Base-by-base conservation (phyloP, 306 rosid genomes). In the Rosa lucieae region DNA sequence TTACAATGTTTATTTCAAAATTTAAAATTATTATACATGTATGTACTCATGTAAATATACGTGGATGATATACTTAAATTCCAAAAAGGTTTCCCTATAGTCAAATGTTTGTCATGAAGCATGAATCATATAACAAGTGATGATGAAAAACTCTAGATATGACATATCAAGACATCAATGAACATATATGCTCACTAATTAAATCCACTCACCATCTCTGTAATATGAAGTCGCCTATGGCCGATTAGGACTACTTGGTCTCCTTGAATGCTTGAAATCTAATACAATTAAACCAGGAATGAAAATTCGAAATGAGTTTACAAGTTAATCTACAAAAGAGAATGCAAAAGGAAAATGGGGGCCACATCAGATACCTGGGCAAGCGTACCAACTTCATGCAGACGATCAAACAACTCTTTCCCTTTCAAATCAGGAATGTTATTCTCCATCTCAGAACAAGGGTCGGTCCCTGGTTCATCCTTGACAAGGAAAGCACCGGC, bases 301-400 rank as follows among this genome's bases (percentile, higher is more conserved):
- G 32, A 63, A 23, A 14, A 29, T 10, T 0, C 55, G 11, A 55
- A 26, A 21, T 8, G 44, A 55, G 62, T 51, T 20, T 47, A 59
- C 49, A 47, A 61, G 65, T 44, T 10, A 42, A 37, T 69, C 59
- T 8, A 58, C 37, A 20, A 10, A 53, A 46, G 12, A n/a, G 58
- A 17, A 8, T 39, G 32, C 23, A 8, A 18, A 23, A 0, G 23
- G 18, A 58, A 40, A 29, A n/a, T 42, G n/a, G 42, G 21, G 29
- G 67, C 21, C 73, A 73, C 77, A 56, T 66, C 23, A 76, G 81
- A 67, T 82, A 91, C 99, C 89, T 93, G 98, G 23, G 97, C 99
- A 85, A 95, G 98, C 37, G 99, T 95, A 76, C 99, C 99, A 75
- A 95, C 96, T 86, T 95, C 99, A 69, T 95, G 98, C 78, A 95